Conservation (phyloP, 352 stramenopile species). For the Hyphochytrium catenoides region DNA sequence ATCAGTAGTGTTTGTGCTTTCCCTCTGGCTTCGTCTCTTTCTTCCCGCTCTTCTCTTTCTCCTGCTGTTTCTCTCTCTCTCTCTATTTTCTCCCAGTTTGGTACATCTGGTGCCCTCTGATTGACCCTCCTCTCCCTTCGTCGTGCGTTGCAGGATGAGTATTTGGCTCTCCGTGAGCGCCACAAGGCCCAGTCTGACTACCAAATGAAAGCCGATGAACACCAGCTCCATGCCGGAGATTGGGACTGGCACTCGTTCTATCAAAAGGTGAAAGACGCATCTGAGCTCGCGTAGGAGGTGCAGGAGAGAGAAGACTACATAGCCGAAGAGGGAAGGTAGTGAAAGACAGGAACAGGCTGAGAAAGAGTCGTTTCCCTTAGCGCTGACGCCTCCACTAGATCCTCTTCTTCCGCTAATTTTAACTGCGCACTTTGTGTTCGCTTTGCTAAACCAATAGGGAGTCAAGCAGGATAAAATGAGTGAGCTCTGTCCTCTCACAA, state of each 20-base stretch:
- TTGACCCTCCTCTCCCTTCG: too few species aligned
- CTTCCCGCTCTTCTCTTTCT: too few species aligned
- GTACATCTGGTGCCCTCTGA: too few species aligned
- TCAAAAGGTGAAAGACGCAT: slow-evolving; percentile 26
- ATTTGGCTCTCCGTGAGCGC: slow-evolving; percentile 17
- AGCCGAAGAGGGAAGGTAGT: slow-evolving; percentile 33
- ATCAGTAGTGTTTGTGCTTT: too few species aligned
- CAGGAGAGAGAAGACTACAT: slow-evolving; percentile 4
- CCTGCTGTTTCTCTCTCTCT: too few species aligned
- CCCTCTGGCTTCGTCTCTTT: too few species aligned
- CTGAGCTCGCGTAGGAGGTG: slow-evolving; percentile 15
- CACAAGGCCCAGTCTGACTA: slow-evolving; percentile 20
- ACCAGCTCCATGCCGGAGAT: slow-evolving; percentile 39
- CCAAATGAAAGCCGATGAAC: slow-evolving; percentile 33
- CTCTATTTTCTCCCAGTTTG: too few species aligned
- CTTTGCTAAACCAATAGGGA: too few species aligned
- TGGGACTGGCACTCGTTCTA: slow-evolving; percentile 85
- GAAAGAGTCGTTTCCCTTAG: too few species aligned
- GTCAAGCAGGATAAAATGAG: slow-evolving; percentile 28
- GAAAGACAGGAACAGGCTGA: slow-evolving; percentile 25
- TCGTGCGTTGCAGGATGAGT: slow-evolving; percentile 32
- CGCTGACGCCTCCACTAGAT: too few species aligned
- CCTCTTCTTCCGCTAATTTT: too few species aligned
- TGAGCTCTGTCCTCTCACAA: slow-evolving; percentile 26
- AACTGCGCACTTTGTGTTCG: too few species aligned